Percentiles rank a stretch among this genome's conserved stretches.
Conservation (phyloP, 164 flowering plant genomes). For the Aristolochia contorta region DNA sequence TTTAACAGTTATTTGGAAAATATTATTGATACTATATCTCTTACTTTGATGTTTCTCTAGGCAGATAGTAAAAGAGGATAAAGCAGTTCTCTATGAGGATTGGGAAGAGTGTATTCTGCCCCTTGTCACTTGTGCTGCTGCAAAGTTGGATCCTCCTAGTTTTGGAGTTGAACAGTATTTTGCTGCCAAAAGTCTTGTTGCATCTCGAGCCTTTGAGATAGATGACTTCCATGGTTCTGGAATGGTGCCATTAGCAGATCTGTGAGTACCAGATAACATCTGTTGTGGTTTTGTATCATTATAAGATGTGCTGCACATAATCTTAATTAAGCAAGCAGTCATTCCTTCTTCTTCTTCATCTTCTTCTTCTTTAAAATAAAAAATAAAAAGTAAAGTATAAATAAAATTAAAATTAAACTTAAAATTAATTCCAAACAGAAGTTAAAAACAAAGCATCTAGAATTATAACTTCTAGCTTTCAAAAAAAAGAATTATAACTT, state of each 20-base stretch:
- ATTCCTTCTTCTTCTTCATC: no score
- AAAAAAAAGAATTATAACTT: no score
- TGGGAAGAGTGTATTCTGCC: constrained; percentile 86
- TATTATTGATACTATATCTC: neutral
- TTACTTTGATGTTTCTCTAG: constrained; percentile 28
- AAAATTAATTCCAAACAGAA: no score
- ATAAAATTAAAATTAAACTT: no score
- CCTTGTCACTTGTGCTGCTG: constrained; percentile 29
- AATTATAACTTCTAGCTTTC: no score
- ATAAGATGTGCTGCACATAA: no score
- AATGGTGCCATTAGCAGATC: constrained; percentile 96
- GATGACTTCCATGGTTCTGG: constrained; percentile 91
- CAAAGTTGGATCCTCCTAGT: constrained; percentile 27
- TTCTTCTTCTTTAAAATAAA: no score
- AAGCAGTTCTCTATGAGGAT: constrained; percentile 55
- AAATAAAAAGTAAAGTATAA: no score
- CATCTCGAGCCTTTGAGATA: constrained; percentile 79
- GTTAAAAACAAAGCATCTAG: no score
- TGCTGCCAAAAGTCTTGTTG: constrained; percentile 73
- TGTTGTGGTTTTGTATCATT: no score
- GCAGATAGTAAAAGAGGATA: constrained; percentile 84
- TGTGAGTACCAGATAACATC: constrained; percentile 41
- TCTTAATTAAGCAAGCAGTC: no score
- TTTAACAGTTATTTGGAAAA: neutral
- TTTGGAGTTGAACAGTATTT: constrained; percentile 68